These are phyloP conservation scores for Silene noctiflora DNA, from an alignment of 179 eudicot genomes.

Conservation along the genomic window DNA sequence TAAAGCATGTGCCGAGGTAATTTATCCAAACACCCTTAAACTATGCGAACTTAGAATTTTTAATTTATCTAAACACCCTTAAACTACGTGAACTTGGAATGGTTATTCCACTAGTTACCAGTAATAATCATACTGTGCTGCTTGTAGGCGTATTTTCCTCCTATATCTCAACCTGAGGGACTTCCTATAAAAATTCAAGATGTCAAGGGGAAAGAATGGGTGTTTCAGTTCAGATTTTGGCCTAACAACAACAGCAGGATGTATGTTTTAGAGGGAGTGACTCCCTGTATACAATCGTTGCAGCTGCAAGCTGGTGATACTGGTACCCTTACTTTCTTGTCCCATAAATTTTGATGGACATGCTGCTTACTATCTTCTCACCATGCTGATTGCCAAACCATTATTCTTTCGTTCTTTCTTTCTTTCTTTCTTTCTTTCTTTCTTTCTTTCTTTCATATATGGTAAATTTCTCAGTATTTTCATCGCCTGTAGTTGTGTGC, in stretches of 20 bases:
- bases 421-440: background rate
- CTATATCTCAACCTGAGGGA: constrained; percentile 96
- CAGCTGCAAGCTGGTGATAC: constrained; percentile 99
- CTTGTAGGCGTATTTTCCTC: constrained; percentile 93
- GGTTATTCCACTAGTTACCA: constrained; percentile 1
- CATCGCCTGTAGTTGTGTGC: background rate
- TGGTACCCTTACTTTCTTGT: constrained; percentile 42
- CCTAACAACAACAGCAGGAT: constrained; percentile 98
- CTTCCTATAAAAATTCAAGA: constrained; percentile 95
- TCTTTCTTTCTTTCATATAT: background rate
- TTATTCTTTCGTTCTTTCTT: too few relatives aligned
- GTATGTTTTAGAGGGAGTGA: constrained; percentile 99
- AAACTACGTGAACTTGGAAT: background rate
- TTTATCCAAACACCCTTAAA: constrained; percentile 18
- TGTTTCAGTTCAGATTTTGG: constrained; percentile 98
- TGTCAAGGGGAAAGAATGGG: constrained; percentile 96
- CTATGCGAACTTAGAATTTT: constrained; percentile 10
- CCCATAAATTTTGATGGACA: constrained; percentile 4
- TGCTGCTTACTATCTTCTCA: background rate
- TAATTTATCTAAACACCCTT: constrained; percentile 25
- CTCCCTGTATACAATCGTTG: constrained; percentile 98
- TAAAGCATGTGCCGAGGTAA: constrained; percentile 99
- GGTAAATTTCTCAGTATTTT: background rate
- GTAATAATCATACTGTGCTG: constrained; percentile 18
- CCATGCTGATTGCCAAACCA: constrained; percentile 1